These are phyloP conservation scores for Emmonsia crescens DNA, from an alignment of 2,329 filamentous ascomycete species.

Conservation along the genomic window DNA sequence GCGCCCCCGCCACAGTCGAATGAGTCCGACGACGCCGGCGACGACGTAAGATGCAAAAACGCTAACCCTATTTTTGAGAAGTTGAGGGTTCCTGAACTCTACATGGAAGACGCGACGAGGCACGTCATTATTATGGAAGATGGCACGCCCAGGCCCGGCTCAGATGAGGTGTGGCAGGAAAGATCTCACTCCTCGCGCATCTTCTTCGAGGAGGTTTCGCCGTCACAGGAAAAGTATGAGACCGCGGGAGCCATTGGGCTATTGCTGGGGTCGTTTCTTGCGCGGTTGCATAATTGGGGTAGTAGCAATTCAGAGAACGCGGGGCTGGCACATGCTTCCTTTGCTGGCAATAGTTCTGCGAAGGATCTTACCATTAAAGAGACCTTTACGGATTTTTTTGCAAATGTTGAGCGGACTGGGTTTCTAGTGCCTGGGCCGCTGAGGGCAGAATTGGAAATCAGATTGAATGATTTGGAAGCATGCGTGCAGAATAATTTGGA, in stretches of 20 bases:
- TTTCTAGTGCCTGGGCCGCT: no score
- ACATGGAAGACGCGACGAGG: background rate
- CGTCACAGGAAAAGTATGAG: background rate
- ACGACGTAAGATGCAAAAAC: background rate
- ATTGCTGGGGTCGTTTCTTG: background rate
- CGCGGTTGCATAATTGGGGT: background rate
- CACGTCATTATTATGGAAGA: background rate
- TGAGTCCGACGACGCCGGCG: background rate
- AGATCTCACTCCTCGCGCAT: background rate
- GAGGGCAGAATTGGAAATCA: no score
- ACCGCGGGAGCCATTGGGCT: background rate
- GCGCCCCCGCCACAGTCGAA: no score
- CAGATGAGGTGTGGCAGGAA: background rate
- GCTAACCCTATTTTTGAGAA: background rate
- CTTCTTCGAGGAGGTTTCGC: background rate
- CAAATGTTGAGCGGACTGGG: no score
- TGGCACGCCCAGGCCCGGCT: background rate
- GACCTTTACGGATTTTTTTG: no score
- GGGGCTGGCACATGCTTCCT: background rate
- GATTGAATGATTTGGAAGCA: no score
- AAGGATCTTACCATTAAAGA: no score
- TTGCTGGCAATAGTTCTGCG: background rate
- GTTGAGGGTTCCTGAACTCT: background rate
- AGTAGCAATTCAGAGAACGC: background rate
- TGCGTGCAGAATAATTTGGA: no score